A percentile compares a stretch with the other conserved stretches of the same genome.
These are phyloP conservation scores for Lanmaoa pseudosensibilis DNA, from an alignment of 768 basidiomycete genomes.

Conservation along the genomic window DNA sequence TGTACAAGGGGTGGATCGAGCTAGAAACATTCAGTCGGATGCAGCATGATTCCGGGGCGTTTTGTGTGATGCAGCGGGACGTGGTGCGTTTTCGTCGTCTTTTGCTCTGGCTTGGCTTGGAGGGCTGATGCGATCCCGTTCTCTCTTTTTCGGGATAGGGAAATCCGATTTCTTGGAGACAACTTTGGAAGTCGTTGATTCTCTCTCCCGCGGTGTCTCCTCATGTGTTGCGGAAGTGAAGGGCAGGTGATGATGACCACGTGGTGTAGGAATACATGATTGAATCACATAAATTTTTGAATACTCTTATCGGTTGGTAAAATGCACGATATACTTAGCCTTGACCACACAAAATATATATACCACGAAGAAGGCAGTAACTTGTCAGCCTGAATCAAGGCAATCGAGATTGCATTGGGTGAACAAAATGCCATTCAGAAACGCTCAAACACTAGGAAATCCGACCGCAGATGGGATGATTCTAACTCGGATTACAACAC, in stretches of 20 bases:
- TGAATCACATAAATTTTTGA: background rate
- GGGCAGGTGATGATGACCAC: background rate
- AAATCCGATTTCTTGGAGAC: conserved; percentile 76
- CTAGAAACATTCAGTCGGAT: conserved; percentile 59
- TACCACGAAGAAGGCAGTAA: too few species aligned
- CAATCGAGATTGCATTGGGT: background rate
- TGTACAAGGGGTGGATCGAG: conserved; percentile 74
- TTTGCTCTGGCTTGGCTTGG: background rate
- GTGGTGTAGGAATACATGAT: background rate
- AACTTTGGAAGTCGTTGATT: conserved; percentile 69
- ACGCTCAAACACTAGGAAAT: background rate
- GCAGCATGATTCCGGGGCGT: conserved; percentile 54
- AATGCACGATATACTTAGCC: background rate
- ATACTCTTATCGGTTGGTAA: background rate
- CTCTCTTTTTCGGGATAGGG: conserved; percentile 43
- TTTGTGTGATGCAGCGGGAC: conserved; percentile 70
- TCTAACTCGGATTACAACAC: conserved; percentile 15
- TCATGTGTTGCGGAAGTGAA: conserved; percentile 45
- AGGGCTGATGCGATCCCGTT: background rate
- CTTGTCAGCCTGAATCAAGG: background rate
- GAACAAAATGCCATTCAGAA: background rate
- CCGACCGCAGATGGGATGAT: background rate
- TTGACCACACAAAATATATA: background rate
- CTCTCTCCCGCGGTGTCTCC: conserved; percentile 51
- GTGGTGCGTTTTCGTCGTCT: conserved; percentile 44